A percentile compares a stretch with the other conserved stretches of the same genome.
Conservation (phyloP, 1,139 yeast species). For the Pichia sp. region DNA sequence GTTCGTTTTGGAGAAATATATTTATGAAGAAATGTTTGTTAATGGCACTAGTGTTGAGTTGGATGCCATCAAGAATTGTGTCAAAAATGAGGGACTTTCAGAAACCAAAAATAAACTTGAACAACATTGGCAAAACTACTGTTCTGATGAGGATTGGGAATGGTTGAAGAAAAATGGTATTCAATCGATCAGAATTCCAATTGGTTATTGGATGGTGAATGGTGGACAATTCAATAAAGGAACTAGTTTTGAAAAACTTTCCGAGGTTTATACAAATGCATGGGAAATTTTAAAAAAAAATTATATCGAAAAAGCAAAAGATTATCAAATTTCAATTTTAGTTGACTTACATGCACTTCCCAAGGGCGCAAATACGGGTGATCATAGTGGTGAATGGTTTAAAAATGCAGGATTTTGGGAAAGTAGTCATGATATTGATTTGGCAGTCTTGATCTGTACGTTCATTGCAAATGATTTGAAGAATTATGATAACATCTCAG, state of each 20-base stretch:
- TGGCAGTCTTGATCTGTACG: constrained; percentile 46
- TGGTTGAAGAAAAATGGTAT: constrained; percentile 64
- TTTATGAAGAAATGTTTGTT: constrained; percentile 52
- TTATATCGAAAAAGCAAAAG: constrained; percentile 49
- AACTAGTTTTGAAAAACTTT: constrained; percentile 54
- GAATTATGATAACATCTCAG: constrained; percentile 61
- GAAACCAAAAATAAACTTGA: constrained; percentile 53
- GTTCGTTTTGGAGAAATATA: constrained; percentile 75
- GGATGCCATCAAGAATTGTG: constrained; percentile 54
- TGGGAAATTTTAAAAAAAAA: constrained; percentile 48
- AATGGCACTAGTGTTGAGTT: constrained; percentile 56
- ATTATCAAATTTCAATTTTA: constrained; percentile 59
- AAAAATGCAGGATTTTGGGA: constrained; percentile 62
- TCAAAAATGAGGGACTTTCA: constrained; percentile 45
- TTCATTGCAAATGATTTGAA: constrained; percentile 57
- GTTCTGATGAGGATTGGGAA: constrained; percentile 68
- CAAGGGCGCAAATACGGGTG: constrained; percentile 82
- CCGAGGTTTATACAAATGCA: constrained; percentile 57
- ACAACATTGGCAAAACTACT: constrained; percentile 62
- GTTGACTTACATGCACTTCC: constrained; percentile 89
- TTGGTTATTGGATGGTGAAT: constrained; percentile 84
- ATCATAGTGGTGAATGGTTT: constrained; percentile 70
- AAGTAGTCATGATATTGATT: constrained; percentile 37
- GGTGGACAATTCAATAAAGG: constrained; percentile 53
- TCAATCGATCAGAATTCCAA: constrained; percentile 74